Conservation (phyloP, 352 stramenopile genomes). For the Thraustochytrium sp. region DNA sequence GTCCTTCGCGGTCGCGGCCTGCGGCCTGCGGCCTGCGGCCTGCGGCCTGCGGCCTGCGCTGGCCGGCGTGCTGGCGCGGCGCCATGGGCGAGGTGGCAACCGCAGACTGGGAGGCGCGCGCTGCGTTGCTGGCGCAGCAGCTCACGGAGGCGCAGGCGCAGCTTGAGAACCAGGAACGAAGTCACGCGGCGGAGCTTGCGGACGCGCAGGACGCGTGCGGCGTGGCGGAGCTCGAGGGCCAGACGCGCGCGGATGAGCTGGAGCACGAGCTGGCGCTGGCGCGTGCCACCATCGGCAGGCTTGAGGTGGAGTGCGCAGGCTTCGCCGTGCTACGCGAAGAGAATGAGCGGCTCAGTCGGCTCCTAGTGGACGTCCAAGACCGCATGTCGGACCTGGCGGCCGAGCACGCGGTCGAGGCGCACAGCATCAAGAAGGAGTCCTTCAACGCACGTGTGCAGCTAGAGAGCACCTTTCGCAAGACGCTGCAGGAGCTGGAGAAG, state of each 20-base stretch:
- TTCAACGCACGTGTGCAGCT: constrained; percentile 2
- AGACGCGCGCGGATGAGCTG: not conserved
- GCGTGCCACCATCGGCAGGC: not conserved
- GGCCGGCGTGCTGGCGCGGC: no score
- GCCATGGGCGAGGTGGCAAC: not conserved
- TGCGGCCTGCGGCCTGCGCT: no score
- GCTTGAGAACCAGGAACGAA: not conserved
- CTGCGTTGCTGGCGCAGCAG: not conserved
- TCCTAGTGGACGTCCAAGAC: constrained; percentile 4
- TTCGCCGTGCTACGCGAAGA: not conserved
- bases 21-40: not conserved
- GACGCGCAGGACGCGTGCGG: not conserved
- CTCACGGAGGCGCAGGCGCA: not conserved
- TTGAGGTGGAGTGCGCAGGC: constrained; percentile 10
- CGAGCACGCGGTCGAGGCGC: not conserved
- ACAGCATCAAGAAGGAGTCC: constrained; percentile 19
- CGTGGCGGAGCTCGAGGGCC: not conserved
- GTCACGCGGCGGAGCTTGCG: not conserved
- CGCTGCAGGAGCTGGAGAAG: constrained; percentile 25
- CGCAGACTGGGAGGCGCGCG: not conserved
- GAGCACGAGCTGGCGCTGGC: constrained; percentile 14
- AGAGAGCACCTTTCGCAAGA: constrained; percentile 38
- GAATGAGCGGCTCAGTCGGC: constrained; percentile 9
- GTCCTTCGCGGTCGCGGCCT: no score
- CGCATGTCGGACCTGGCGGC: not conserved